These are phyloP conservation scores for Leccinum longicurvipes DNA, from an alignment of 768 basidiomycete species.

Conservation along the genomic window DNA sequence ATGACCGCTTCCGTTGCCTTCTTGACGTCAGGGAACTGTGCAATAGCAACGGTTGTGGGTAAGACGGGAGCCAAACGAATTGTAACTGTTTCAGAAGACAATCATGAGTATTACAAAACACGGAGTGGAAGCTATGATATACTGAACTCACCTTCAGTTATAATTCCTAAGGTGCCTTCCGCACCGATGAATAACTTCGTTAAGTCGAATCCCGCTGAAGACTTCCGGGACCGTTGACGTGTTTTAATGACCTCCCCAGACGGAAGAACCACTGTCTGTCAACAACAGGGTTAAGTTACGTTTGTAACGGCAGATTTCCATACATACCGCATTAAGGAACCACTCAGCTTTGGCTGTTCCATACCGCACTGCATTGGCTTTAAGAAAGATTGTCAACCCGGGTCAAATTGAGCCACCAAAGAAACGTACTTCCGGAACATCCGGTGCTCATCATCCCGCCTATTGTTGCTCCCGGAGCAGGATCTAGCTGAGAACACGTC, in stretches of 20 bases:
- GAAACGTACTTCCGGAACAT: slow-evolving; percentile 70
- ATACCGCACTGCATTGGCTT: slow-evolving; percentile 78
- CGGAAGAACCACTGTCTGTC: slow-evolving; percentile 83
- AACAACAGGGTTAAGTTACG: not conserved
- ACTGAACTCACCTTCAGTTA: slow-evolving; percentile 66
- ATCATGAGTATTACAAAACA: not conserved
- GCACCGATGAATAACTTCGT: slow-evolving; percentile 89
- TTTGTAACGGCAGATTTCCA: not conserved
- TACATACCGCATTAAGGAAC: slow-evolving; percentile 80
- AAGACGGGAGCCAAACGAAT: slow-evolving; percentile 77
- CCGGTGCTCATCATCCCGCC: slow-evolving; percentile 88
- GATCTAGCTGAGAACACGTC: slow-evolving; percentile 53
- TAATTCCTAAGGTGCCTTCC: slow-evolving; percentile 77
- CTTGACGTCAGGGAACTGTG: slow-evolving; percentile 74
- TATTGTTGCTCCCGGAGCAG: slow-evolving; percentile 75
- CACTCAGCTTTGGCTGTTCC: slow-evolving; percentile 89
- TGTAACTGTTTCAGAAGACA: slow-evolving; percentile 48
- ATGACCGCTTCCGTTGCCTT: slow-evolving; percentile 72
- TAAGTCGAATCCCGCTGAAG: slow-evolving; percentile 81
- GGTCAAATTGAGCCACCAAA: not conserved
- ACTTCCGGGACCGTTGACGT: slow-evolving; percentile 72
- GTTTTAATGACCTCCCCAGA: slow-evolving; percentile 91
- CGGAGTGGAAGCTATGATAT: not conserved
- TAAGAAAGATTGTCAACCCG: slow-evolving; percentile 16
- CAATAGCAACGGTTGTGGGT: slow-evolving; percentile 80